Percentiles rank a stretch among this genome's conserved stretches.
Evolutionary conservation across 139 green algal species (phyloP).

Genomic region (Asterochloris sp.): DNA sequence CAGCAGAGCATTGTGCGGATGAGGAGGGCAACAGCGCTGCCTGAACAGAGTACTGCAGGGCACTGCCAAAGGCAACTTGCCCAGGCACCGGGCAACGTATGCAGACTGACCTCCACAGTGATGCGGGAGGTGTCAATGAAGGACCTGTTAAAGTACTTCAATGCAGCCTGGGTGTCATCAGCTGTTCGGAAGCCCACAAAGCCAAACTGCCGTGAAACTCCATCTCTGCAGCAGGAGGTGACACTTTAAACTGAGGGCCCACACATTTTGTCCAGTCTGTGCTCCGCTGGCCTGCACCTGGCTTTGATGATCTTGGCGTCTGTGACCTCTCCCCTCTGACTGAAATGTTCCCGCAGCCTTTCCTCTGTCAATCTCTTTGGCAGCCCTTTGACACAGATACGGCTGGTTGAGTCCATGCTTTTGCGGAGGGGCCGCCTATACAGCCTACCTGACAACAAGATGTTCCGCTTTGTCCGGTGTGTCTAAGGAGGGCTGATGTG

Average conservation of each 20-base stretch:
- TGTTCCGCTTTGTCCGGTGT: too few species aligned
- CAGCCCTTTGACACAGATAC: constrained; percentile 94
- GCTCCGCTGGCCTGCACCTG: constrained; percentile 43
- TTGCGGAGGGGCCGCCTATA: too few species aligned
- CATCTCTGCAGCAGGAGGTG: constrained; percentile 68
- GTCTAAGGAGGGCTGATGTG: too few species aligned
- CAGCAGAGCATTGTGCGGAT: constrained; percentile 12
- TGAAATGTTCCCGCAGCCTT: constrained; percentile 84
- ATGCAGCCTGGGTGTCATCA: constrained; percentile 64
- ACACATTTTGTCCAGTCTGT: not conserved
- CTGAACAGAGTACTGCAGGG: not conserved
- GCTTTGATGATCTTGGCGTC: constrained; percentile 92
- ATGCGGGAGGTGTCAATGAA: constrained; percentile 89
- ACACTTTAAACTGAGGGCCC: not conserved
- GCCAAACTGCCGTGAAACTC: constrained; percentile 83
- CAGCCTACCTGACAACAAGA: too few species aligned
- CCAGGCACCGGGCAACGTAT: not conserved
- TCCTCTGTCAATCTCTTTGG: constrained; percentile 82
- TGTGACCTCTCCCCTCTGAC: constrained; percentile 84
- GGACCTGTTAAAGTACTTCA: constrained; percentile 85
- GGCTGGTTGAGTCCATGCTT: constrained; percentile 26
- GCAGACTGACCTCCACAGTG: constrained; percentile 66
- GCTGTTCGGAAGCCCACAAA: constrained; percentile 90
- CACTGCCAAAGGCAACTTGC: not conserved
- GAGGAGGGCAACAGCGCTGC: not conserved